phyloP scores from a whole-genome alignment of 2,329 filamentous ascomycete genomes.

The Escovopsis weberi region DNA sequence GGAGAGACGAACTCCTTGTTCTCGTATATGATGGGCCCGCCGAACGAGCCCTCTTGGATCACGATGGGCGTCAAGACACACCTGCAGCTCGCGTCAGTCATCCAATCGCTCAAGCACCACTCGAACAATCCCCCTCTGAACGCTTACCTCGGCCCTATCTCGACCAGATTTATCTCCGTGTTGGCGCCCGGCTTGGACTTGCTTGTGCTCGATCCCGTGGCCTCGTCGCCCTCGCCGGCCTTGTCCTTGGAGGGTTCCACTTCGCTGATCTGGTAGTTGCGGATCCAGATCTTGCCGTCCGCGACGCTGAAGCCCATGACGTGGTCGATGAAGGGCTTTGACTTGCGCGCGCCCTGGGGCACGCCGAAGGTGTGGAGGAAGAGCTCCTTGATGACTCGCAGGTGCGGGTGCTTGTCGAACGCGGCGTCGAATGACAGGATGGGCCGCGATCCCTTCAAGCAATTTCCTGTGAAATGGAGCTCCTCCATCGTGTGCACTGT shows the following conservation, averaged over 20 bases:
- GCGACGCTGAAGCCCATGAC: slow-evolving; percentile 85
- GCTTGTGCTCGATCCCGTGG: slow-evolving; percentile 21
- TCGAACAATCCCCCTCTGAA: no score
- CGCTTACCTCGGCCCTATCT: slow-evolving; percentile 59
- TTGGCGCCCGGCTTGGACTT: slow-evolving; percentile 34
- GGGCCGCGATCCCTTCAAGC: slow-evolving; percentile 81
- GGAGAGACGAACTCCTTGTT: slow-evolving; percentile 96
- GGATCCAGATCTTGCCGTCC: slow-evolving; percentile 90
- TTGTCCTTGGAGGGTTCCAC: slow-evolving; percentile 46
- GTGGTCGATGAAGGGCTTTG: slow-evolving; percentile 92
- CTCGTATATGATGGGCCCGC: slow-evolving; percentile 93
- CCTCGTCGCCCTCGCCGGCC: slow-evolving; percentile 27
- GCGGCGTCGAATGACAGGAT: slow-evolving; percentile 81
- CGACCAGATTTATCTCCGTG: slow-evolving; percentile 69
- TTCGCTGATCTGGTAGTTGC: slow-evolving; percentile 87
- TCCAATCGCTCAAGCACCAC: no score
- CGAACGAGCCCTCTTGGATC: slow-evolving; percentile 88
- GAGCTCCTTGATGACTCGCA: slow-evolving; percentile 75
- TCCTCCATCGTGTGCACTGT: slow-evolving; percentile 91
- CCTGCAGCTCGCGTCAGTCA: slow-evolving; percentile 17
- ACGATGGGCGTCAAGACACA: slow-evolving; percentile 91
- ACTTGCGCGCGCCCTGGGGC: slow-evolving; percentile 71
- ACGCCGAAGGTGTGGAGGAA: slow-evolving; percentile 86
- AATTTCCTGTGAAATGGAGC: slow-evolving; percentile 92
- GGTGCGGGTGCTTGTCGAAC: slow-evolving; percentile 71